Evolutionary conservation across 345 rosid genomes (phyloP).

Genomic region (Gossypium anomalum): DNA sequence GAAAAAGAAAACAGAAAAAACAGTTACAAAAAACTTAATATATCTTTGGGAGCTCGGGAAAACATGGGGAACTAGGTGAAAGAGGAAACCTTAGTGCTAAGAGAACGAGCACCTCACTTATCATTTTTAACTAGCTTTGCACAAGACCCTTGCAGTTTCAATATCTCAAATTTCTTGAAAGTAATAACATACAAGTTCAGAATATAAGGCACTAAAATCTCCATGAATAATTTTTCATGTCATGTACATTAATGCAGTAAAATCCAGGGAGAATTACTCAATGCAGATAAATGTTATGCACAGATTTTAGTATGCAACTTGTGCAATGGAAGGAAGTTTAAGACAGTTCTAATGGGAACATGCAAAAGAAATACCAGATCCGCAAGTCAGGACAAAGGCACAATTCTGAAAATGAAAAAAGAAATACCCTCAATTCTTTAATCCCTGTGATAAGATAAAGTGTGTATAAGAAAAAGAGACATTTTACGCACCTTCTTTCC

Average conservation of each 20-base stretch:
- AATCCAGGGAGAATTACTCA: not conserved
- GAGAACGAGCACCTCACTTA: not conserved
- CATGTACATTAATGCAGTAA: not conserved
- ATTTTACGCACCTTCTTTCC: constrained; percentile 68
- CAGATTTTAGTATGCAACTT: not conserved
- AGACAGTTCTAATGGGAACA: not conserved
- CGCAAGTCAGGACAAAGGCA: not conserved
- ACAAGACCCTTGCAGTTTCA: not conserved
- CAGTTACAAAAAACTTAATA: not conserved
- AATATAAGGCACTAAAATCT: not conserved
- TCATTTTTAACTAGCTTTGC: not conserved
- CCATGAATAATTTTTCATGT: not conserved
- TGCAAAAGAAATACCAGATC: not conserved
- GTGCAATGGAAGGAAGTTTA: not conserved
- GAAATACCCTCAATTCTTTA: not conserved
- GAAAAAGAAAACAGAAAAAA: not conserved
- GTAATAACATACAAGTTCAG: no score
- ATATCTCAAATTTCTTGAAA: not conserved
- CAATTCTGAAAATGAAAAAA: not conserved
- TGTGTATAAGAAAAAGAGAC: not conserved
- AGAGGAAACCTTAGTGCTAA: not conserved
- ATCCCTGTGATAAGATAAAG: not conserved
- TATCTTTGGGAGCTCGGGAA: no score
- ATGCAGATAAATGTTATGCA: not conserved
- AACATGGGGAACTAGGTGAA: not conserved